Evolutionary conservation across 352 stramenopile genomes (phyloP).

Genomic region (Phytophthora europaea): DNA sequence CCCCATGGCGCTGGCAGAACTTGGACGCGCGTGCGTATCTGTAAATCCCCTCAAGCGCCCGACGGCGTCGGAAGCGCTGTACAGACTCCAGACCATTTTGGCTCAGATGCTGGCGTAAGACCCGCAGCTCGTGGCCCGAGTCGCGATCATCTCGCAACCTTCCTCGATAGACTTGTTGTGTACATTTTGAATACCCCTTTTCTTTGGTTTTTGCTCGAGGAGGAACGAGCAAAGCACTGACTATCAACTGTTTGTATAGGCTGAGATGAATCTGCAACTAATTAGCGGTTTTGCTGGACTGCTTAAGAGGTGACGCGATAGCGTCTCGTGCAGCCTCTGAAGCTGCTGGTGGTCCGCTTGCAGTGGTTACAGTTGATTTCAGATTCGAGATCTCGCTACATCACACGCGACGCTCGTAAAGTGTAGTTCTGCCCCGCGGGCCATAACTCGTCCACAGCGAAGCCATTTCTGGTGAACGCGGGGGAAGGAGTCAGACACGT

Average conservation of each 20-base stretch:
- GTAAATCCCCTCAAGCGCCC: conserved; percentile 39
- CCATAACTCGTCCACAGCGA: too few relatives aligned
- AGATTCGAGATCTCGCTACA: too few relatives aligned
- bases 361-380: not conserved
- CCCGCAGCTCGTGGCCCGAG: not conserved
- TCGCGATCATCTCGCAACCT: conserved; percentile 1
- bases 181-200: conserved; percentile 23
- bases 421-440: too few relatives aligned
- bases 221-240: conserved; percentile 8
- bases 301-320: not conserved
- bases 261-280: too few relatives aligned
- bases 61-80: conserved; percentile 42
- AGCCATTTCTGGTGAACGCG: too few relatives aligned
- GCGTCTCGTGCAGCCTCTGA: not conserved
- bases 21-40: conserved; percentile 35
- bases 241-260: not conserved
- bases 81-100: conserved; percentile 47
- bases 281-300: not conserved
- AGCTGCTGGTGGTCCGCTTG: too few relatives aligned
- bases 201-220: conserved; percentile 12
- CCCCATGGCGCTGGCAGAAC: conserved; percentile 31
- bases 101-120: conserved; percentile 29
- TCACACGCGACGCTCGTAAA: too few relatives aligned
- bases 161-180: conserved; percentile 21
- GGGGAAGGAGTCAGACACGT: too few relatives aligned